Evolutionary conservation across 176 grass and related monocot species (phyloP).

Genomic region (Cocos nucifera): DNA sequence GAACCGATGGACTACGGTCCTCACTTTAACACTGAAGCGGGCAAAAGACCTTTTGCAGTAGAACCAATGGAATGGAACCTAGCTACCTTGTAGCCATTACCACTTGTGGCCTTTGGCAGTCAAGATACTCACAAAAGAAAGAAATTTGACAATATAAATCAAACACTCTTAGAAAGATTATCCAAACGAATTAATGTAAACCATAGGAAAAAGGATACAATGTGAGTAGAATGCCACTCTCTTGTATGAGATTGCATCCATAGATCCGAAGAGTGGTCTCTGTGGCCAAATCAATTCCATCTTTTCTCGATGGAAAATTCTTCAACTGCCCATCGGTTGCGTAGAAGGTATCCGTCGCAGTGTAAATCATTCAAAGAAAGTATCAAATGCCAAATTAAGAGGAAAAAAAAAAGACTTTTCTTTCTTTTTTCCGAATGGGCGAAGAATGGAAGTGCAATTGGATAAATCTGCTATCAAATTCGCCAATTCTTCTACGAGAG

Average conservation of each 20-base stretch:
- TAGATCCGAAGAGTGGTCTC: slow-evolving; percentile 68
- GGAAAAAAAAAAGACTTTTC: too few species aligned
- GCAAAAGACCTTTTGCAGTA: slow-evolving; percentile 96
- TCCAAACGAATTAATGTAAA: too few species aligned
- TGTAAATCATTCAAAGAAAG: slow-evolving; percentile 54
- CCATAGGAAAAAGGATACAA: slow-evolving; percentile 52
- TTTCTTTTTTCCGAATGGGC: too few species aligned
- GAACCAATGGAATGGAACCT: slow-evolving; percentile 89
- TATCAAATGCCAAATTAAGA: too few species aligned
- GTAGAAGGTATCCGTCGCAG: slow-evolving; percentile 89
- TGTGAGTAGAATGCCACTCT: slow-evolving; percentile 80
- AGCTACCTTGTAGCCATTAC: slow-evolving; percentile 92
- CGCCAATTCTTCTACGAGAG: too few species aligned
- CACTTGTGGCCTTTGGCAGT: slow-evolving; percentile 60
- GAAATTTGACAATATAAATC: not conserved
- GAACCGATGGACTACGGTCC: not conserved
- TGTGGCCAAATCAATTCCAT: slow-evolving; percentile 73
- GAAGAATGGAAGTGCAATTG: too few species aligned
- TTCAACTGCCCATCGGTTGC: slow-evolving; percentile 66
- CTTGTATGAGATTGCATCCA: slow-evolving; percentile 90
- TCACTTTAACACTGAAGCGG: slow-evolving; percentile 78
- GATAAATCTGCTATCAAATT: too few species aligned
- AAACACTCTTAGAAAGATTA: not conserved
- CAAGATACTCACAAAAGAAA: slow-evolving; percentile 24
- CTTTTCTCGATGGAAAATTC: slow-evolving; percentile 77